Evolutionary conservation across 2,329 filamentous ascomycete species (phyloP).

Genomic region (Paracorniculantispora psalliotae): DNA sequence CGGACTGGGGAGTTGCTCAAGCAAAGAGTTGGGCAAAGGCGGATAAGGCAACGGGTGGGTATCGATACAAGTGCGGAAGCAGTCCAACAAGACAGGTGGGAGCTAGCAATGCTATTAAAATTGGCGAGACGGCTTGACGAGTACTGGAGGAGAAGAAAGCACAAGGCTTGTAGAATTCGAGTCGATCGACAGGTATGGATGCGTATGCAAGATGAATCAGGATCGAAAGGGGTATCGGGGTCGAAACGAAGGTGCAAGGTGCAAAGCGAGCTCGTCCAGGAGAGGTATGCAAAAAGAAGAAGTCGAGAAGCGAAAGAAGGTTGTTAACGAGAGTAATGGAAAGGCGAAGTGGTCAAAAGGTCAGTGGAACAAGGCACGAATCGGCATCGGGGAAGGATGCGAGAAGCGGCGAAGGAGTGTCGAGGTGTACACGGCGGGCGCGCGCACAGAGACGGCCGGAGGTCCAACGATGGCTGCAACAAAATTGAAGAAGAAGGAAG

Average conservation of each 20-base stretch:
- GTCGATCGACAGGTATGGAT: neutral
- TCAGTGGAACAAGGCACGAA: slow-evolving; percentile 7
- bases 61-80: neutral
- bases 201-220: neutral
- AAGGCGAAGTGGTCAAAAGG: neutral
- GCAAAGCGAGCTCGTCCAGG: slow-evolving; percentile 8
- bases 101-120: neutral
- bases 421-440: too few species aligned
- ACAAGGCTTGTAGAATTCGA: slow-evolving; percentile 1
- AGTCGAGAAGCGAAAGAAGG: slow-evolving; percentile 5
- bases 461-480: neutral
- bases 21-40: neutral
- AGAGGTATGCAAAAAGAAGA: neutral
- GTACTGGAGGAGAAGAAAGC: neutral
- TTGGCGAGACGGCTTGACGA: neutral
- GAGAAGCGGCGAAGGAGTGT: neutral
- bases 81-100: neutral
- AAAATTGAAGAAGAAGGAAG: neutral
- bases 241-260: slow-evolving; percentile 6
- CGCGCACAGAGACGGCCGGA: neutral
- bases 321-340: slow-evolving; percentile 12
- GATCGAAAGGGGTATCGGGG: slow-evolving; percentile 11
- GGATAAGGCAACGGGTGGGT: neutral
- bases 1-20: neutral
- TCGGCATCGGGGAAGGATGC: slow-evolving; percentile 4